Percentiles rank a stretch among this genome's conserved stretches.
Conservation (phyloP, 352 stramenopile species). For the Phytophthora uliginosa region DNA sequence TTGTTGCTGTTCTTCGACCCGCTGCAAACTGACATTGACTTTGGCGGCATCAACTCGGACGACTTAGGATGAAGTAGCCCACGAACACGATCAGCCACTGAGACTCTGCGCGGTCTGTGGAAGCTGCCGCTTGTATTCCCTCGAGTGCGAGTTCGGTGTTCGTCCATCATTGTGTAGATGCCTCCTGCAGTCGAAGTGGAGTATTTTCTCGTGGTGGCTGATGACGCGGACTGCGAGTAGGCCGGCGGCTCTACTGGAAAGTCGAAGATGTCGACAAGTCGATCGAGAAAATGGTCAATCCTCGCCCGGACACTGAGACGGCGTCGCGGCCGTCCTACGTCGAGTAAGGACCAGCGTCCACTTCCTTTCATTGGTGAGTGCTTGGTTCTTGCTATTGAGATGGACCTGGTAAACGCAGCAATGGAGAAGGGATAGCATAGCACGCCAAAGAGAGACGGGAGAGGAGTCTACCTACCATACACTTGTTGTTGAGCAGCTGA, state of each 20-base stretch:
- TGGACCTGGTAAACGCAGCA: slow-evolving; percentile 19
- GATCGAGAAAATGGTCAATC: slow-evolving; percentile 48
- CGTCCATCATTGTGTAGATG: slow-evolving; percentile 30
- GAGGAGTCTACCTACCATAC: slow-evolving; percentile 10
- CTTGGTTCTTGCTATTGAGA: not conserved
- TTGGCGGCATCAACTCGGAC: slow-evolving; percentile 6
- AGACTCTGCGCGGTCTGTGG: slow-evolving; percentile 12
- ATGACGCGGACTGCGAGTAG: not conserved
- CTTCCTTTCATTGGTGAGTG: slow-evolving; percentile 26
- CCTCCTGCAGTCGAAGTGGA: slow-evolving; percentile 6
- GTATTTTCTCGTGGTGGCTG: slow-evolving; percentile 9
- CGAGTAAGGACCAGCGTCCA: slow-evolving; percentile 48
- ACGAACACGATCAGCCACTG: slow-evolving; percentile 27
- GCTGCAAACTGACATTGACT: slow-evolving; percentile 17
- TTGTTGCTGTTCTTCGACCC: slow-evolving; percentile 12
- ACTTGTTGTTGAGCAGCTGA: slow-evolving; percentile 20
- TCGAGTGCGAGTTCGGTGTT: slow-evolving; percentile 1
- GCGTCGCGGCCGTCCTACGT: slow-evolving; percentile 40
- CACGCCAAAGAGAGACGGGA: slow-evolving; percentile 31
- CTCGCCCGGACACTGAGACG: slow-evolving; percentile 21
- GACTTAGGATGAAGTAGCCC: not conserved
- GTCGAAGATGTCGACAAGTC: slow-evolving; percentile 51
- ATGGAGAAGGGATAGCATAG: not conserved
- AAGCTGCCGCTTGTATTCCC: slow-evolving; percentile 10
- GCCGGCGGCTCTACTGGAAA: slow-evolving; percentile 41